Evolutionary conservation across 306 rosid species (phyloP).

Genomic region (Begonia fuchsioides): DNA sequence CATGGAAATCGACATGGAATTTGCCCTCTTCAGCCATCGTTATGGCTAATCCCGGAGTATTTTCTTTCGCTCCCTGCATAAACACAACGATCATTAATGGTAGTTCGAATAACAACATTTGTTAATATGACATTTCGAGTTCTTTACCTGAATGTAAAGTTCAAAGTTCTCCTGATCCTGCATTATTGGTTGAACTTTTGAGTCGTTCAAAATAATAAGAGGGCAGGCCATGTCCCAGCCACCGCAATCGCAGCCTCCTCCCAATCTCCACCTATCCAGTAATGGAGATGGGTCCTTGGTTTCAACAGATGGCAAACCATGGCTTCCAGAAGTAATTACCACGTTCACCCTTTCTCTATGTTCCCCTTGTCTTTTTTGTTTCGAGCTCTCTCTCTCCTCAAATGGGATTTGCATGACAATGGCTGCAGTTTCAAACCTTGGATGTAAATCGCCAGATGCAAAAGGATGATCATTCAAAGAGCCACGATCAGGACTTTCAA

Average conservation of each 20-base stretch:
- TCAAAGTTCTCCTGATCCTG: slow-evolving; percentile 43
- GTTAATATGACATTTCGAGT: slow-evolving; percentile 7
- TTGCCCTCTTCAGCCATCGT: slow-evolving; percentile 52
- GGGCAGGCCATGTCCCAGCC: slow-evolving; percentile 99
- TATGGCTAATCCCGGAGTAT: slow-evolving; percentile 60
- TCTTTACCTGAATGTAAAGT: slow-evolving; percentile 72
- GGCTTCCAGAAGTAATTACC: slow-evolving; percentile 69
- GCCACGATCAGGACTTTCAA: slow-evolving; percentile 18
- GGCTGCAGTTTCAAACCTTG: slow-evolving; percentile 58
- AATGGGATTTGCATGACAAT: slow-evolving; percentile 58
- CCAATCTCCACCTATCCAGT: slow-evolving; percentile 70
- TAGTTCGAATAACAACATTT: background rate
- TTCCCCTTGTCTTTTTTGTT: slow-evolving; percentile 27
- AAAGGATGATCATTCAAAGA: slow-evolving; percentile 27
- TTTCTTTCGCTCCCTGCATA: slow-evolving; percentile 62
- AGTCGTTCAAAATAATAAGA: slow-evolving; percentile 42
- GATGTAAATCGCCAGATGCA: slow-evolving; percentile 29
- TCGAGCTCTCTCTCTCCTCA: slow-evolving; percentile 46
- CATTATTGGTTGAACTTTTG: slow-evolving; percentile 30
- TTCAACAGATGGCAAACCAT: slow-evolving; percentile 54
- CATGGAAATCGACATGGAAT: slow-evolving; percentile 81
- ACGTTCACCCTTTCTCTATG: slow-evolving; percentile 49
- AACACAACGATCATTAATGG: slow-evolving; percentile 9
- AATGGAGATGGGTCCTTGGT: slow-evolving; percentile 55
- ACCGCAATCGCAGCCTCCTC: slow-evolving; percentile 96